Evolutionary conservation across 2,329 filamentous ascomycete genomes (phyloP).

Genomic region (Phoma herbarum): DNA sequence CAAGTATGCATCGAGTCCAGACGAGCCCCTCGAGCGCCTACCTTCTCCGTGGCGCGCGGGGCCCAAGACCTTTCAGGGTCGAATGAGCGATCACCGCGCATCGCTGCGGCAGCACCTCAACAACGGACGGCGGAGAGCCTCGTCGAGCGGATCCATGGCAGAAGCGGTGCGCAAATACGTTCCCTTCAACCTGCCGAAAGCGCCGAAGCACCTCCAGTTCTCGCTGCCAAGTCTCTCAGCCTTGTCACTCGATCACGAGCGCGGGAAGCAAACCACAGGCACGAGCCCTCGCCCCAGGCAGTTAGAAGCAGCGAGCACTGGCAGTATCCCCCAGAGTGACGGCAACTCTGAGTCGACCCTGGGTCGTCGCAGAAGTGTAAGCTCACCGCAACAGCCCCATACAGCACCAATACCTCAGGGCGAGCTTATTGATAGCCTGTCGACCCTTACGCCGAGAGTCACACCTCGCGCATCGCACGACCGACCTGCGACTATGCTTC

Average conservation of each 20-base stretch:
- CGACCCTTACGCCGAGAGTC: conserved; percentile 23
- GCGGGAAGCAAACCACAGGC: conserved; percentile 23
- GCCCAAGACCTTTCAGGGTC: conserved; percentile 47
- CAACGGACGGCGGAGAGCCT: conserved; percentile 49
- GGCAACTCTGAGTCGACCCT: conserved; percentile 27
- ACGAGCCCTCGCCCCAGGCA: conserved; percentile 26
- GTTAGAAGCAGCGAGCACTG: conserved; percentile 25
- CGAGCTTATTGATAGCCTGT: conserved; percentile 31
- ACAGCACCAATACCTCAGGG: conserved; percentile 31
- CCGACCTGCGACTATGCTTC: conserved; percentile 53
- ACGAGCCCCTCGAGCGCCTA: conserved; percentile 38
- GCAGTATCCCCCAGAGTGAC: conserved; percentile 35
- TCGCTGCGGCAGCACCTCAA: conserved; percentile 52
- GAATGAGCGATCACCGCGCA: conserved; percentile 48
- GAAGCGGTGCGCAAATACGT: conserved; percentile 50
- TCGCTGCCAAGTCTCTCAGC: conserved; percentile 47
- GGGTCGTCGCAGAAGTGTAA: conserved; percentile 19
- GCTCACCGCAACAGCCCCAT: conserved; percentile 23
- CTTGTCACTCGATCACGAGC: conserved; percentile 36
- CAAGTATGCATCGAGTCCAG: conserved; percentile 17
- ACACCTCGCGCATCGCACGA: conserved; percentile 21
- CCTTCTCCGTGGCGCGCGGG: conserved; percentile 58
- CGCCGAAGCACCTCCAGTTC: conserved; percentile 49
- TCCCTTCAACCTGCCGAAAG: conserved; percentile 50
- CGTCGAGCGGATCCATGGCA: conserved; percentile 49